Percentiles rank a stretch among this genome's conserved stretches.
Evolutionary conservation across 306 rosid genomes (phyloP).

Genomic region (Cajanus cajan): DNA sequence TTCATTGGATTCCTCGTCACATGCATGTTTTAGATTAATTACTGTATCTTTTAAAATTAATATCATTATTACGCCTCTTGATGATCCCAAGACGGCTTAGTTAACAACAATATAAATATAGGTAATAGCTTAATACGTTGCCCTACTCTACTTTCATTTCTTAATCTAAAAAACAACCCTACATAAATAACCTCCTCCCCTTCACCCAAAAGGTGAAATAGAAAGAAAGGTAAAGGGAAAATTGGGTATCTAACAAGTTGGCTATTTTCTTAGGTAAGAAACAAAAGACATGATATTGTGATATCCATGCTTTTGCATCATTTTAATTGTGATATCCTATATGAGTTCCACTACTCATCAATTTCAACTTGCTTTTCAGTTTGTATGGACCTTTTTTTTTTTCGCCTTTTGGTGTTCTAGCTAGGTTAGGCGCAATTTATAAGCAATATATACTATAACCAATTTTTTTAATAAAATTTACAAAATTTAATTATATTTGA

Average conservation of each 20-base stretch:
- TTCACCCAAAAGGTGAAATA: neutral
- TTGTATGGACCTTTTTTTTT: neutral
- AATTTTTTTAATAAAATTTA: no score
- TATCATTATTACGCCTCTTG: conserved; percentile 30
- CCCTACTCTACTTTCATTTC: conserved; percentile 20
- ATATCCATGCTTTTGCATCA: neutral
- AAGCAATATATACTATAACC: no score
- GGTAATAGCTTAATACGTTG: neutral
- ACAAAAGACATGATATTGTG: conserved; percentile 1
- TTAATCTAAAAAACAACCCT: neutral
- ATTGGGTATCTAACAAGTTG: neutral
- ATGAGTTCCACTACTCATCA: conserved; percentile 33
- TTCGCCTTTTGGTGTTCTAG: neutral
- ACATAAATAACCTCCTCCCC: neutral
- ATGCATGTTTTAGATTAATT: conserved; percentile 36
- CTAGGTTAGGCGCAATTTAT: neutral
- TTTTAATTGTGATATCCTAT: conserved; percentile 23
- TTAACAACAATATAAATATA: neutral
- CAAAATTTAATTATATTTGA: no score
- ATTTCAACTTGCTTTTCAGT: conserved; percentile 14
- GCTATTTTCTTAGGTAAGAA: conserved; percentile 26
- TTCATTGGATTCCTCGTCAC: conserved; percentile 61
- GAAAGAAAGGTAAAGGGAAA: conserved; percentile 12
- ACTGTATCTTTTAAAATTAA: conserved; percentile 27
- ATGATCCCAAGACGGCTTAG: conserved; percentile 51